phyloP scores from a whole-genome alignment of 1,284 basidiomycete species.

The Gymnopus androsaceus region DNA sequence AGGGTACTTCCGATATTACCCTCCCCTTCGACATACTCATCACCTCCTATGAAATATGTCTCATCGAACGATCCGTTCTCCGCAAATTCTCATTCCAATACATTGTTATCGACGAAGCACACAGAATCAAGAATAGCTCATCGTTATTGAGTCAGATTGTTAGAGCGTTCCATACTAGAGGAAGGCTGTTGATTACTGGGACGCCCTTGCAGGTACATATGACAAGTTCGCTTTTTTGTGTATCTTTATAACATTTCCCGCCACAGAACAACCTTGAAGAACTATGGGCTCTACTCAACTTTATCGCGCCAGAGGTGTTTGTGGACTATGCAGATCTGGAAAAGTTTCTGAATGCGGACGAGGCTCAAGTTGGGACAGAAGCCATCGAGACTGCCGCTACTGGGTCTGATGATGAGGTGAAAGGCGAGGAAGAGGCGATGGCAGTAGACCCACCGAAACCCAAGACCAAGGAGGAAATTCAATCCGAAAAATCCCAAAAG shows the following conservation, averaged over 20 bases:
- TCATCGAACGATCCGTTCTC: slow-evolving; percentile 90
- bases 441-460: background rate
- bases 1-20: background rate
- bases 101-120: slow-evolving; percentile 98
- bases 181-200: slow-evolving; percentile 89
- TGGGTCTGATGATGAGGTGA: slow-evolving; percentile 44
- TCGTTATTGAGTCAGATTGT: slow-evolving; percentile 96
- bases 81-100: slow-evolving; percentile 98
- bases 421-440: background rate
- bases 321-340: slow-evolving; percentile 76
- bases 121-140: slow-evolving; percentile 99
- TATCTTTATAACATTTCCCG: slow-evolving; percentile 70
- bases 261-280: slow-evolving; percentile 98
- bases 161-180: slow-evolving; percentile 86
- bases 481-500: slow-evolving; percentile 82
- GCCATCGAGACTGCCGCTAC: background rate
- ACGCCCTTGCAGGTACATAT: background rate
- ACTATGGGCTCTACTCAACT: slow-evolving; percentile 94
- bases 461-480: slow-evolving; percentile 39
- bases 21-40: slow-evolving; percentile 85
- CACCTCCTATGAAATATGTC: slow-evolving; percentile 96
- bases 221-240: background rate
- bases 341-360: slow-evolving; percentile 78
- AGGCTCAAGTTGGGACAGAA: no score
- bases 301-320: slow-evolving; percentile 87